Percentiles rank a stretch among this genome's conserved stretches.
Evolutionary conservation across 1,139 yeast species (phyloP).

Genomic region (Kluyveromyces marxianus): DNA sequence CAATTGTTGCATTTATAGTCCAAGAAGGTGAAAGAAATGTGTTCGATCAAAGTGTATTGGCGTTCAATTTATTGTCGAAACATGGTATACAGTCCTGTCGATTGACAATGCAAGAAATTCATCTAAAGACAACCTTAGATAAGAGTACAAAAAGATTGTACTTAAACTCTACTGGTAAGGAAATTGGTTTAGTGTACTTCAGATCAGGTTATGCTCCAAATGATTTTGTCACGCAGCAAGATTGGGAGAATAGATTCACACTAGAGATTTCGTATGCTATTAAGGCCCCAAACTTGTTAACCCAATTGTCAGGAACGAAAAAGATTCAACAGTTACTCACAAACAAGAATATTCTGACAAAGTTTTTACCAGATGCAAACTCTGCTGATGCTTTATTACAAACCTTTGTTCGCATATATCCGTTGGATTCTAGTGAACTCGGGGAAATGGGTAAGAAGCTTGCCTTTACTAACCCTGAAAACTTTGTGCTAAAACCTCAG

Average conservation of each 20-base stretch:
- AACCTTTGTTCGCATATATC: slow-evolving; percentile 82
- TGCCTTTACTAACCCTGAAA: slow-evolving; percentile 60
- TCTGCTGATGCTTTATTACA: slow-evolving; percentile 35
- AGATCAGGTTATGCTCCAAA: slow-evolving; percentile 83
- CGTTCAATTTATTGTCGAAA: slow-evolving; percentile 53
- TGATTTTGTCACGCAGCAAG: slow-evolving; percentile 51
- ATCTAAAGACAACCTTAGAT: slow-evolving; percentile 37
- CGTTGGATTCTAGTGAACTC: slow-evolving; percentile 62
- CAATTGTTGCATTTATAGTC: slow-evolving; percentile 65
- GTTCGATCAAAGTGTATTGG: slow-evolving; percentile 83
- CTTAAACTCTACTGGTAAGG: slow-evolving; percentile 50
- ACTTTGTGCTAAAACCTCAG: slow-evolving; percentile 87
- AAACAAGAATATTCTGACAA: slow-evolving; percentile 38
- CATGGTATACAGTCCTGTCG: slow-evolving; percentile 57
- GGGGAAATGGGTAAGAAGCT: slow-evolving; percentile 60
- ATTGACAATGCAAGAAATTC: slow-evolving; percentile 57
- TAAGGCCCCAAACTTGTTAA: slow-evolving; percentile 82
- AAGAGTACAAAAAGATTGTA: slow-evolving; percentile 40
- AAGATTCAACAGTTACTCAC: slow-evolving; percentile 87
- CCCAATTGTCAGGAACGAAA: slow-evolving; percentile 88
- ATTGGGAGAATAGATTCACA: slow-evolving; percentile 71
- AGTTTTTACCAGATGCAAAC: slow-evolving; percentile 35
- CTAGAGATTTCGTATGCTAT: slow-evolving; percentile 75
- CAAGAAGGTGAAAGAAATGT: slow-evolving; percentile 84
- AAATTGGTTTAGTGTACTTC: slow-evolving; percentile 81